Conservation (phyloP, 345 rosid species). For the Passiflora organensis region DNA sequence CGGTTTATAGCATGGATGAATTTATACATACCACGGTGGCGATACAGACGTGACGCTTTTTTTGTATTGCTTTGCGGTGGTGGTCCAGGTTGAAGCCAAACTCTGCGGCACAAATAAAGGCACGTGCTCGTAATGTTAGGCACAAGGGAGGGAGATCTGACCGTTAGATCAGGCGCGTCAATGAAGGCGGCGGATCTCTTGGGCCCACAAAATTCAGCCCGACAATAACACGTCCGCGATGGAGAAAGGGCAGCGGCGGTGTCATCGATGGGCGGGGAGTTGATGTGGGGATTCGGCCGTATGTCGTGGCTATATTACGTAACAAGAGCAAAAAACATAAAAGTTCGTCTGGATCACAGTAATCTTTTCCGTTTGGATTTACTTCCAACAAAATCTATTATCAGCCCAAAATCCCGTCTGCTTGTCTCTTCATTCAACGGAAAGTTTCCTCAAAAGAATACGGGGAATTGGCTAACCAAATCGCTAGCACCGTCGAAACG, state of each 20-base stretch:
- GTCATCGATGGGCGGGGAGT: background rate
- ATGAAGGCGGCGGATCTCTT: conserved; percentile 11
- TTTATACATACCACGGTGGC: no score
- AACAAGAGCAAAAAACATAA: background rate
- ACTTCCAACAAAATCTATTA: conserved; percentile 1
- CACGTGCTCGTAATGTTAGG: conserved; percentile 24
- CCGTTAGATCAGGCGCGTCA: conserved; percentile 26
- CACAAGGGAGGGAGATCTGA: background rate
- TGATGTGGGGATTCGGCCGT: conserved; percentile 40
- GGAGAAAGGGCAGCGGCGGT: conserved; percentile 10
- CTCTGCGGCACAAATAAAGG: conserved; percentile 27
- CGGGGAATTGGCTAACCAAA: no score
- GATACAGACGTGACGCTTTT: no score
- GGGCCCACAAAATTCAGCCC: conserved; percentile 8
- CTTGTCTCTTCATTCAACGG: no score
- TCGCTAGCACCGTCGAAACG: no score
- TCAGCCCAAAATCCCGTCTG: conserved; percentile 1
- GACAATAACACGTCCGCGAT: conserved; percentile 23
- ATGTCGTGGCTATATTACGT: conserved; percentile 20
- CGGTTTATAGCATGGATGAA: no score
- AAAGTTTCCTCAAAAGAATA: no score
- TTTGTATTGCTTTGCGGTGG: no score
- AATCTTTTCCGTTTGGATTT: conserved; percentile 6
- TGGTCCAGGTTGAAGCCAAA: no score
- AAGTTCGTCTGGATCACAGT: no score